phyloP scores from a whole-genome alignment of 495 filamentous ascomycete species.

The Penicillium dipodomyicola region DNA sequence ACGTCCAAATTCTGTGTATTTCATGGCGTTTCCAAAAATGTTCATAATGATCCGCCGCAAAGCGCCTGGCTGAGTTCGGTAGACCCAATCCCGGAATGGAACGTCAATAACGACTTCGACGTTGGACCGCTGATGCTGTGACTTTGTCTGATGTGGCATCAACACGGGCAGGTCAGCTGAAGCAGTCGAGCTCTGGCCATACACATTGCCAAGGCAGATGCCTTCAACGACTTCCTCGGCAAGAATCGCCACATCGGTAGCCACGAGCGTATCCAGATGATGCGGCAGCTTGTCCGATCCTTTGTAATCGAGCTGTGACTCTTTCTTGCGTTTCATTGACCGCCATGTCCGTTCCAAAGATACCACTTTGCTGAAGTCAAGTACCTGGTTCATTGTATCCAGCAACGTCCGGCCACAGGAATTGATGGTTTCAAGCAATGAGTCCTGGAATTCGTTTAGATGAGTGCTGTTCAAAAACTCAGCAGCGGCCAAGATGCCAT shows the following conservation, averaged over 20 bases:
- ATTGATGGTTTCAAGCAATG: conserved; percentile 70
- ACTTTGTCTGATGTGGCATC: conserved; percentile 15
- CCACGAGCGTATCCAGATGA: conserved; percentile 48
- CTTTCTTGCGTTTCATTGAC: conserved; percentile 37
- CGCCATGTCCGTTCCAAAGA: conserved; percentile 48
- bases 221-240: conserved; percentile 53
- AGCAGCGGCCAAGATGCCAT: conserved; percentile 69
- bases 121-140: conserved; percentile 18
- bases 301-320: conserved; percentile 30
- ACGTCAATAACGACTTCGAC: conserved; percentile 66
- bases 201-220: conserved; percentile 51
- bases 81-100: conserved; percentile 57
- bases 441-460: conserved; percentile 54
- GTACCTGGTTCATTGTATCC: conserved; percentile 75
- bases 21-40: conserved; percentile 77
- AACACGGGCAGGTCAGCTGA: conserved; percentile 28
- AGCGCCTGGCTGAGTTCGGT: conserved; percentile 68
- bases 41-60: conserved; percentile 78
- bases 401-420: conserved; percentile 72
- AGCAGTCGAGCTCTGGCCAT: conserved; percentile 35
- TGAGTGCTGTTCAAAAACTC: conserved; percentile 59
- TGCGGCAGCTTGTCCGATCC: conserved; percentile 33
- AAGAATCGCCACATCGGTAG: conserved; percentile 42
- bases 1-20: conserved; percentile 67
- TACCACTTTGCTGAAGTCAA: conserved; percentile 72